Percentiles rank a stretch among this genome's conserved stretches.
These are phyloP conservation scores for Clarireedia sp. DNA, from an alignment of 2,329 filamentous ascomycete species.

Conservation along the genomic window DNA sequence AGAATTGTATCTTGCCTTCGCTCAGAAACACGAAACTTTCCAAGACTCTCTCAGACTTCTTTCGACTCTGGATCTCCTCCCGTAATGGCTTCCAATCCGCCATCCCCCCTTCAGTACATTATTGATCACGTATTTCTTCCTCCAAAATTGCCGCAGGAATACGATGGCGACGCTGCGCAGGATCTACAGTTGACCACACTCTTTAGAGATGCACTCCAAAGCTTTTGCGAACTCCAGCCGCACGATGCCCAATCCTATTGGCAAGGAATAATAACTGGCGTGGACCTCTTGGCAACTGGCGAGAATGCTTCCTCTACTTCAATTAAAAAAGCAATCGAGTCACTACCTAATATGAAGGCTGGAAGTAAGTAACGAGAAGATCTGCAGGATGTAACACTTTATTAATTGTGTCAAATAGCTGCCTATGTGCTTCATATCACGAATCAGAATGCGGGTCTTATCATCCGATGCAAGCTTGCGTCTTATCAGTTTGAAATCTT, in stretches of 20 bases:
- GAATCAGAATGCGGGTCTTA: too few species aligned
- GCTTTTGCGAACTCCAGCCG: neutral
- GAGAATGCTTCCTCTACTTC: neutral
- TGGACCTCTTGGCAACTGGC: neutral
- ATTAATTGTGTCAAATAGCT: too few species aligned
- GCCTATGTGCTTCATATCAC: too few species aligned
- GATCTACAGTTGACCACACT: slow-evolving; percentile 11
- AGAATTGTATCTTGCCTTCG: too few species aligned
- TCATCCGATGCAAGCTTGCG: too few species aligned
- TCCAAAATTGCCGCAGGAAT: slow-evolving; percentile 37
- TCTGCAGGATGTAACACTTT: too few species aligned
- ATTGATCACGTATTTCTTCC: slow-evolving; percentile 43
- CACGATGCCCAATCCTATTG: slow-evolving; percentile 5
- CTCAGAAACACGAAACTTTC: too few species aligned
- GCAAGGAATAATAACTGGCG: neutral
- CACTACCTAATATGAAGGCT: slow-evolving; percentile 40
- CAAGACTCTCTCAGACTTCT: too few species aligned
- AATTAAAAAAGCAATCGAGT: slow-evolving; percentile 11
- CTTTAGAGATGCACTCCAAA: neutral
- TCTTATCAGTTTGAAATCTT: too few species aligned
- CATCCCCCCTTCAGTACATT: slow-evolving; percentile 26
- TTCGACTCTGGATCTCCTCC: too few species aligned
- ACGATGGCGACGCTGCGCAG: slow-evolving; percentile 18
- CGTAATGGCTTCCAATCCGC: too few species aligned
- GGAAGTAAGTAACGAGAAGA: too few species aligned